These are phyloP conservation scores for Musa acuminata DNA, from an alignment of 176 grass and related monocot genomes.

Conservation along the genomic window DNA sequence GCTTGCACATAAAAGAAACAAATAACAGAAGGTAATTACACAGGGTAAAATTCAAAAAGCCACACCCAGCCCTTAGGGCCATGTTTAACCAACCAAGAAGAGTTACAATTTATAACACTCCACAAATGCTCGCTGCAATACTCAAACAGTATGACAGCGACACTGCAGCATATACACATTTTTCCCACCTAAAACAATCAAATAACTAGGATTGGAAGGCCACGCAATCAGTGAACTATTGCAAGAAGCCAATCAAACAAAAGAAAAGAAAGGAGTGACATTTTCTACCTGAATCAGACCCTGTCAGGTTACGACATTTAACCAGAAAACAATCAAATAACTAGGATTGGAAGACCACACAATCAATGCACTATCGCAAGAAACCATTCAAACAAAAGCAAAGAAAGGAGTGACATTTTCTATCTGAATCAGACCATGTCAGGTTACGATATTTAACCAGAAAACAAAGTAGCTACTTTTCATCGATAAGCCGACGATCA, in stretches of 20 bases:
- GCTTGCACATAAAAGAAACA: neutral
- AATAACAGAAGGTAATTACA: neutral
- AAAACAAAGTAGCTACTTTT: neutral
- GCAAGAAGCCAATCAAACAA: neutral
- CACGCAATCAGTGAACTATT: neutral
- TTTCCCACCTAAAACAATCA: too few species aligned
- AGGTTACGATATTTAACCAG: too few species aligned
- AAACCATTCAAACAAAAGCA: neutral
- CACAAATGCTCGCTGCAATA: too few species aligned
- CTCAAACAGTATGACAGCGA: too few species aligned
- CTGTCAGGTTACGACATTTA: too few species aligned
- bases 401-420: neutral
- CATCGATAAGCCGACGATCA: neutral
- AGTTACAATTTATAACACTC: too few species aligned
- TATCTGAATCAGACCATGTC: too few species aligned
- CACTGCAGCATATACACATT: too few species aligned
- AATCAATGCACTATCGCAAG: neutral
- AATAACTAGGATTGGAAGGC: neutral
- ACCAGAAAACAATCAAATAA: neutral
- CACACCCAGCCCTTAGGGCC: too few species aligned
- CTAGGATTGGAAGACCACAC: neutral
- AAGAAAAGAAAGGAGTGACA: neutral
- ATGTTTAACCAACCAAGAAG: too few species aligned
- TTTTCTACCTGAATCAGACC: neutral
- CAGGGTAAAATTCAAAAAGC: too few species aligned